Base-by-base conservation (phyloP, 2,329 filamentous ascomycete genomes). In the Metarhizium humberi region DNA sequence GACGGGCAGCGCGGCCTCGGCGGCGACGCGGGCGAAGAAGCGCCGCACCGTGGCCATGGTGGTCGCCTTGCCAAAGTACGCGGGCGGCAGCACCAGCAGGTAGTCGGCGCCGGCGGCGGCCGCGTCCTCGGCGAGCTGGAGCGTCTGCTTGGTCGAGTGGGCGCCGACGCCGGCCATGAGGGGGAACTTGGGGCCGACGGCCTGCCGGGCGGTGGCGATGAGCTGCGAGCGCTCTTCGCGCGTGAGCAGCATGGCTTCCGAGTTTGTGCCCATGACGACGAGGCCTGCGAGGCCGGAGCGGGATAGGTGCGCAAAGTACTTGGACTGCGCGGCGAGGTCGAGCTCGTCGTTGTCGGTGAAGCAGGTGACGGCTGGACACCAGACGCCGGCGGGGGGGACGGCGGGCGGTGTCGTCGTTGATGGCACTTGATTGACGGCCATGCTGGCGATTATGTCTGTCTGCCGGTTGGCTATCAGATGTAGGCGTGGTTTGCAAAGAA, bases 171-270 rank as follows among this genome's bases (percentile, higher is more conserved):
- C 85, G 73, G 52, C 91, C 77, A 94, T 91, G 60, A 96, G 78
- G 34, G 92, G 91, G 70, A 92, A 96, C 69, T 92, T 86, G 0
- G 90, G 88, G 0, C 92, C 91, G 50, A 95, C 86, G 52, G 82
- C 82, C 65, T 90, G 86, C 56, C 91, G 83, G 68, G 84, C 85
- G 11, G 78, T 72, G 32, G 71, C 66, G 29, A 88, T 74, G n/a
- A 86, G 75, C 45, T 73, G 71, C 50, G 71, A 71, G 55, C 82
- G 75, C 67, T 85, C 82, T 60, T 81, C 76, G n/a, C 79, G 78
- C 13, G 80, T 82, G 46, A 81, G 66, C 45, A 82, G 75, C 64
- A 80, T 80, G 13, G 78, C 73, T 62, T 82, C 79, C 3, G 78
- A 76, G 64, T 80, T 81, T 42, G 78, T 80, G 48, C 78, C 79